Base-by-base conservation (phyloP, 345 rosid genomes). In the Trapa bicornis region DNA sequence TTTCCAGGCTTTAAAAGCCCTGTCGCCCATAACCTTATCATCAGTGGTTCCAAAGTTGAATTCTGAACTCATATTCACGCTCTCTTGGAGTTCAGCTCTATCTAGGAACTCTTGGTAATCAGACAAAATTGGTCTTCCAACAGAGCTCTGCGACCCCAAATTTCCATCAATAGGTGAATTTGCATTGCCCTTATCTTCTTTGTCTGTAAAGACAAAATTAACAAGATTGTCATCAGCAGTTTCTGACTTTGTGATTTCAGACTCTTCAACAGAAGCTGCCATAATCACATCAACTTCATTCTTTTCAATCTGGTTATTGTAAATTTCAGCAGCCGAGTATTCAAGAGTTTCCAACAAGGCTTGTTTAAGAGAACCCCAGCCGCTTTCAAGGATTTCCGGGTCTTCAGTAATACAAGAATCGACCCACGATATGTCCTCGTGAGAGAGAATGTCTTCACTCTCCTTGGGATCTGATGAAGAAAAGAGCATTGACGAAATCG, bases 1-100 rank as follows among this genome's bases (percentile, higher is more conserved):
- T 72, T 87, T 92, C 96, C 96, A 86, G 61, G 84, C 83, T 78
- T 63, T 80, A 71, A 87, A 69, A 52, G 62, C 61, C 32, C 62
- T 66, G 43, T 17, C 41, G 22, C 60, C 63, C 16, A 48, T 45
- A n/a, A 42, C n/a, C 67, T 69, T 67, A 10, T 35, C 37, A 17
- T 62, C 60, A 1, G 12, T 1, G 4, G 13, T 33, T 47, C 37
- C 72, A 39, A 62, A 63, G 6, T 68, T 56, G 3, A 56, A 32
- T 50, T 22, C 64, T 22, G 64, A 39, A 57, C 33, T 61, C 8
- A 61, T 32, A 61, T 17, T n/a, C 37, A 32, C 6, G 33, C 48
- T 45, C 48, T 45, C 48, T 14, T 36, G 45, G 14, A 4, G 41
- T 64, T 17, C 66, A 3, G 43, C 4, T 38, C 47, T 67, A 22